Conservation (phyloP, 1,284 basidiomycete genomes). For the Trichosporon coremiiforme region DNA sequence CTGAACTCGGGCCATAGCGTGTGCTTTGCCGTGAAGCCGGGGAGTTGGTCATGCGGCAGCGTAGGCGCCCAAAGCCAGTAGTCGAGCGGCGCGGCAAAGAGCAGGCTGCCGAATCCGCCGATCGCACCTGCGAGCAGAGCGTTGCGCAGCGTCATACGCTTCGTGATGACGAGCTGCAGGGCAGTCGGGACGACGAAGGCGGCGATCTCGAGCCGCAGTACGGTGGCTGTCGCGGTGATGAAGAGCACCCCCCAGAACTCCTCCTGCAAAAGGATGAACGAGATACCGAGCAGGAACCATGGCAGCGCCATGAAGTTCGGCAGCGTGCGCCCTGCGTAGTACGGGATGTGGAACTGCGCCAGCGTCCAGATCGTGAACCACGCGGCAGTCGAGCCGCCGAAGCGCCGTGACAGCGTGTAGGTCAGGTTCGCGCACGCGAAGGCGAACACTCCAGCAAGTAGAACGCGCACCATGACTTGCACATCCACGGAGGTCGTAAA, state of each 20-base stretch:
- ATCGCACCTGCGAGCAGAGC: constrained; percentile 63
- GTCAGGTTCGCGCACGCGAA: constrained; percentile 68
- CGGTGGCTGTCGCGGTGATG: constrained; percentile 69
- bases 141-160: constrained; percentile 59
- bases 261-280: constrained; percentile 34
- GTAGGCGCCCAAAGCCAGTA: constrained; percentile 76
- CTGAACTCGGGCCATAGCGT: constrained; percentile 85
- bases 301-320: constrained; percentile 92
- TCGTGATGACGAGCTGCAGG: constrained; percentile 62
- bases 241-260: constrained; percentile 51
- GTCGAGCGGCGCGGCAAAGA: constrained; percentile 69
- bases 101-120: constrained; percentile 64
- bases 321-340: constrained; percentile 88
- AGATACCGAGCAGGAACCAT: constrained; percentile 43
- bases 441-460: constrained; percentile 70
- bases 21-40: constrained; percentile 49
- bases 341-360: constrained; percentile 87
- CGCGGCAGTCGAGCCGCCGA: constrained; percentile 63
- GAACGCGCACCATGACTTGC: constrained; percentile 72
- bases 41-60: constrained; percentile 42
- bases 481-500: constrained; percentile 57
- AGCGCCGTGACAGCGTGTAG: constrained; percentile 65
- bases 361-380: constrained; percentile 71
- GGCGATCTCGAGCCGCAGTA: constrained; percentile 79
- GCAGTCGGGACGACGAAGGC: constrained; percentile 67